phyloP scores from a whole-genome alignment of 805 yeast genomes.

The Zygosaccharomyces siamensis region DNA sequence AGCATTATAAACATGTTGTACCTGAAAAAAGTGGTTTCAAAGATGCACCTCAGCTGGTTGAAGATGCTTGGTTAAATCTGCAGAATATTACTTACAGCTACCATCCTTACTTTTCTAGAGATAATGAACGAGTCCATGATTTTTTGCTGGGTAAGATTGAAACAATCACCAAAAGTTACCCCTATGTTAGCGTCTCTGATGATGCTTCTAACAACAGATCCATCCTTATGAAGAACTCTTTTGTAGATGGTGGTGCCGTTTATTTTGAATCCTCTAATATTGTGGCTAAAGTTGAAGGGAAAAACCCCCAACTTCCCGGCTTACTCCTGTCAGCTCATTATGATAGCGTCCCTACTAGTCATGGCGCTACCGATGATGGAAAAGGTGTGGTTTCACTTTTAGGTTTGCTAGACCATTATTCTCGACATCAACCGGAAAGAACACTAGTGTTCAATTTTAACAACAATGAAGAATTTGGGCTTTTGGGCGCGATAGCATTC shows the following conservation, averaged over 20 bases:
- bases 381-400: slow-evolving; percentile 79
- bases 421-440: slow-evolving; percentile 53
- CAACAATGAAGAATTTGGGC: slow-evolving; percentile 84
- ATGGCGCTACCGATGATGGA: slow-evolving; percentile 91
- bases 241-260: slow-evolving; percentile 45
- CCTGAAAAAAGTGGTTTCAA: slow-evolving; percentile 36
- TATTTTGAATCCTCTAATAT: slow-evolving; percentile 81
- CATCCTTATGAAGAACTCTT: slow-evolving; percentile 48
- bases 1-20: slow-evolving; percentile 14
- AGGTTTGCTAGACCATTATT: slow-evolving; percentile 55
- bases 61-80: slow-evolving; percentile 60
- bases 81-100: slow-evolving; percentile 60
- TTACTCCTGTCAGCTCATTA: slow-evolving; percentile 77
- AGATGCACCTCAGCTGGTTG: slow-evolving; percentile 35
- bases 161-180: slow-evolving; percentile 28
- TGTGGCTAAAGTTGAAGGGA: slow-evolving; percentile 69
- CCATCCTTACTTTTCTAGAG: slow-evolving; percentile 77
- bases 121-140: slow-evolving; percentile 72
- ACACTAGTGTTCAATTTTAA: slow-evolving; percentile 81
- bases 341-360: slow-evolving; percentile 83
- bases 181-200: slow-evolving; percentile 35
- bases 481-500: slow-evolving; percentile 75
- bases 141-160: slow-evolving; percentile 47
- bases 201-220: slow-evolving; percentile 36
- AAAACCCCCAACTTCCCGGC: slow-evolving; percentile 54